Evolutionary conservation across 1,284 basidiomycete genomes (phyloP).

Genomic region (Malassezia furfur): DNA sequence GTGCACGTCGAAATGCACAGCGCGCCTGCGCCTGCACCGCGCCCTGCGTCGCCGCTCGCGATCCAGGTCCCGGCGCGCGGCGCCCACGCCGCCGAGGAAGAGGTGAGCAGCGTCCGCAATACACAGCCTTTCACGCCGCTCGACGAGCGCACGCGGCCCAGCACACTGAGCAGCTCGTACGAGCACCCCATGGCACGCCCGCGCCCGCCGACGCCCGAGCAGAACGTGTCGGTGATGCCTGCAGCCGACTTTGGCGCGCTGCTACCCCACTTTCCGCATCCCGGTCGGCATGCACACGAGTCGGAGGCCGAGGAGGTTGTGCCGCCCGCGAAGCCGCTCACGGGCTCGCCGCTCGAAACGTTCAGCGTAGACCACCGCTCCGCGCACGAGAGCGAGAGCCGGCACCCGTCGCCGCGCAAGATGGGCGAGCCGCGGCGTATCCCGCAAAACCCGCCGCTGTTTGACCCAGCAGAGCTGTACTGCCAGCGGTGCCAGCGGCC

Average conservation of each 20-base stretch:
- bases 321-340: neutral
- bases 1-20: neutral
- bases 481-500: constrained; percentile 10
- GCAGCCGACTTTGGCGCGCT: neutral
- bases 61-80: neutral
- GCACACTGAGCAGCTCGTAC: too few species aligned
- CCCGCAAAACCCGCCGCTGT: constrained; percentile 7
- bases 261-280: neutral
- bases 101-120: constrained; percentile 9
- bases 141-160: neutral
- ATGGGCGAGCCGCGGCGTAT: constrained; percentile 9
- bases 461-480: constrained; percentile 4
- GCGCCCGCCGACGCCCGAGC: constrained; percentile 1
- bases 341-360: neutral
- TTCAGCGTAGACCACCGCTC: neutral
- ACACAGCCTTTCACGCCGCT: constrained; percentile 3
- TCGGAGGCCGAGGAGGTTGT: neutral
- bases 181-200: neutral
- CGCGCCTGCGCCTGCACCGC: neutral
- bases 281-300: neutral
- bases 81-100: neutral
- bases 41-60: neutral
- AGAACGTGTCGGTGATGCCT: neutral
- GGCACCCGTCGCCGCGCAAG: neutral
- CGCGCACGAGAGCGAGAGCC: neutral